Evolutionary conservation across 371 early-diverging fungal genomes (phyloP), one percentile per base, ranked within the genome.

Genomic region (Apophysomyces sp.): DNA sequence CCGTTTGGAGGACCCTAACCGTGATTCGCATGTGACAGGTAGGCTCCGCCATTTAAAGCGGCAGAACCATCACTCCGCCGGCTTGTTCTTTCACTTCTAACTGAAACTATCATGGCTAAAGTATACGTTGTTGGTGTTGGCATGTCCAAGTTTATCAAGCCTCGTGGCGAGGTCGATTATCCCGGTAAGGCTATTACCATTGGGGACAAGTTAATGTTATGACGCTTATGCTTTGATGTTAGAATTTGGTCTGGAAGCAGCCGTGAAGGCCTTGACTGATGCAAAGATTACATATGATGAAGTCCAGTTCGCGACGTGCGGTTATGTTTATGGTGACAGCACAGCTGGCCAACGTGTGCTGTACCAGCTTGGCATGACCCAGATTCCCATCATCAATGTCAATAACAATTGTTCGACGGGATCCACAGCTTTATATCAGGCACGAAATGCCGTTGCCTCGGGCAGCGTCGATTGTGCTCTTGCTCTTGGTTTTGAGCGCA

Each of bases 351-450:
- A 92, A 76, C 83, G 93, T 41, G 85, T 86, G 2, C 65, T 91
- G 28, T 89, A 89, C 63, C 88, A 85, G 61, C 74, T 89, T 16
- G 89, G 87, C 15, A 84, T 85, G 87, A 86, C 86, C 18, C 84
- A 84, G 67, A 87, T 88, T 57, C 84, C 77, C 12, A 67, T 75
- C 31, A 70, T 72, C 63, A 92, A 92, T 62, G 90, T 89, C 65
- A 91, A 91, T 73, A 92, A 91, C 84, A 90, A 91, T 75, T 90
- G 93, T 71, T 84, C 89, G 5, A 90, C 91, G 30, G 91, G 93
- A 9, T 89, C 89, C 1, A 84, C 91, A 16, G 92, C 93, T n/a
- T 75, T 91, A 52, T 89, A 72, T 64, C 74, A 86, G 63, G 92
- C 91, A 9, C 84, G 88, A 27, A 82, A 83, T 62, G 82, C 86